A percentile compares a stretch with the other conserved stretches of the same genome.
Conservation (phyloP, 805 yeast genomes). For the Wickerhamomyces bovis region DNA sequence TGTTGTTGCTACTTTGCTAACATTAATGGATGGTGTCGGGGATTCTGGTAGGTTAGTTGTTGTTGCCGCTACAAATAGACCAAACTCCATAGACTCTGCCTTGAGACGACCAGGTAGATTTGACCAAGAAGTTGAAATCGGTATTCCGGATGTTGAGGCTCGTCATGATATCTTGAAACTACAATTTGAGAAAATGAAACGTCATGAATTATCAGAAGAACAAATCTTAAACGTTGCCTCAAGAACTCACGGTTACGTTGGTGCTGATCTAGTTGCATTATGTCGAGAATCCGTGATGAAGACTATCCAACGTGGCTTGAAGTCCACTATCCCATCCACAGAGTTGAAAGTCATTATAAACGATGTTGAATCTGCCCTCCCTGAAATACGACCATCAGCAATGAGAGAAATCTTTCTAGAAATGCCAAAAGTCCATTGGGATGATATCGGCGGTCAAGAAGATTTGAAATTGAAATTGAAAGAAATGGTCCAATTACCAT, state of each 20-base stretch:
- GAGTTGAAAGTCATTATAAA: slow-evolving; percentile 40
- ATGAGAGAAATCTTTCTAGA: slow-evolving; percentile 94
- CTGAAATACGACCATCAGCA: slow-evolving; percentile 89
- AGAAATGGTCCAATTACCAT: slow-evolving; percentile 90
- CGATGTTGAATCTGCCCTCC: slow-evolving; percentile 68
- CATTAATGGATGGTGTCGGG: slow-evolving; percentile 75
- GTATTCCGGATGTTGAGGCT: slow-evolving; percentile 83
- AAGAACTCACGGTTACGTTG: slow-evolving; percentile 94
- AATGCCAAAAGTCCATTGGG: slow-evolving; percentile 91
- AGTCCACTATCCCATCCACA: slow-evolving; percentile 19
- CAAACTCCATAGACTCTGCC: slow-evolving; percentile 63
- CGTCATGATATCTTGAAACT: slow-evolving; percentile 66
- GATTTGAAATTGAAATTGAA: slow-evolving; percentile 71
- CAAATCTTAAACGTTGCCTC: slow-evolving; percentile 61
- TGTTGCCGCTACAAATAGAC: slow-evolving; percentile 71
- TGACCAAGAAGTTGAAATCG: slow-evolving; percentile 85
- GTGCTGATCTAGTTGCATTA: slow-evolving; percentile 88
- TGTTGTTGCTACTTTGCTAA: slow-evolving; percentile 81
- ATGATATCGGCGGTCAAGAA: slow-evolving; percentile 94
- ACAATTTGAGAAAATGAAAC: slow-evolving; percentile 47
- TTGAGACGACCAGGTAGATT: slow-evolving; percentile 83
- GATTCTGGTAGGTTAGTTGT: slow-evolving; percentile 58
- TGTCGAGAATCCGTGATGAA: slow-evolving; percentile 85
- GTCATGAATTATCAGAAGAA: slow-evolving; percentile 44
- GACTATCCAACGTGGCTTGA: slow-evolving; percentile 61